Base-by-base conservation (phyloP, 2,329 filamentous ascomycete genomes). In the Hymenotorrendiella dingleyae region DNA sequence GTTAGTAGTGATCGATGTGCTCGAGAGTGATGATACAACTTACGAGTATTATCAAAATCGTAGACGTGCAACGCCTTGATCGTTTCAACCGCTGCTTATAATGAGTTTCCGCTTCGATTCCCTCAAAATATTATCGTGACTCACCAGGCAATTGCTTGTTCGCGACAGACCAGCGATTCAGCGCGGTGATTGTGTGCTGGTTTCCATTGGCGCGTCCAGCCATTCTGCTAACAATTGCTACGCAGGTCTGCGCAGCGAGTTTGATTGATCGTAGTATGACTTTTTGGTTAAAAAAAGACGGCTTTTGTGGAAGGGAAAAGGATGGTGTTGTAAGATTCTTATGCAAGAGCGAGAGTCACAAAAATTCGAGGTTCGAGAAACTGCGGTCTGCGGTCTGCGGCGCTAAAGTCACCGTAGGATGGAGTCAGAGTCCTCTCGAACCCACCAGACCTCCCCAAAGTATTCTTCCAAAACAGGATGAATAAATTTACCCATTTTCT, bases 11-110 rank as follows among this genome's bases (percentile, higher is more conserved):
- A 17, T 20, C 19, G 10, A 33, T 23, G 17, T 11, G 12, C 10
- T 11, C 3, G 23, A 32, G 6, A 24, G 10, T 14, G 21, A n/a
- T 30, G 21, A 17, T 29, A 43, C 32, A 34, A 51, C 82, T 62
- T 70, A 91, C 86, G 69, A 27, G 91, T 97, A 61, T 98, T 97
- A 66, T 98, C 93, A 64, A 97, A 98, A 64, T 98, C 93, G 68
- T 97, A 97, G 54, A 98, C 77, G 61, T 97, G 91, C 40, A 98
- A 80, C 7, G 80, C 69, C 62, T 79, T 87, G 65, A 97, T 83
- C 42, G 78, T 71, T 30, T 84, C 72, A 9, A 80, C 72, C 23
- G 78, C 76, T 77, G 49, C 20, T 35, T 52, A 9, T 6, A 40
- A 36, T 58, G 42, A 57, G 48, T n/a, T n/a, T n/a, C 34, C 35